Evolutionary conservation across 202 grass and related monocot genomes (phyloP).

Genomic region (Setaria italica): DNA sequence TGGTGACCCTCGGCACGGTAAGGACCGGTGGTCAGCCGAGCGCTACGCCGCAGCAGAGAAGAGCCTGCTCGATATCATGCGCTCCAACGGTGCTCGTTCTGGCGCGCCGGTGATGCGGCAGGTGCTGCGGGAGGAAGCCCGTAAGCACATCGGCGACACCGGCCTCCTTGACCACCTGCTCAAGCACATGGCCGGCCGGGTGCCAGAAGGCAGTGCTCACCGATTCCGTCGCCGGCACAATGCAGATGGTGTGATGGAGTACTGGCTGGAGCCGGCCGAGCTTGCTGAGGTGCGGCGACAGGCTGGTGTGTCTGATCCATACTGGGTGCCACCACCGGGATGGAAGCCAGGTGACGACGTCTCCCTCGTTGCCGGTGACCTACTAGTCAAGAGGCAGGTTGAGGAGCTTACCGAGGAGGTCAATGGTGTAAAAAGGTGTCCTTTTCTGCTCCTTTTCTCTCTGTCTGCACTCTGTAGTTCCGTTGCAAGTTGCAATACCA

Average conservation of each 20-base stretch:
- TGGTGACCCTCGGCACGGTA: conserved; percentile 55
- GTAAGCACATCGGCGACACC: conserved; percentile 86
- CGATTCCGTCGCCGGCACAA: conserved; percentile 81
- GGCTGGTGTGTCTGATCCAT: conserved; percentile 78
- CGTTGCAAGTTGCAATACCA: neutral
- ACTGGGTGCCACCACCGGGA: conserved; percentile 72
- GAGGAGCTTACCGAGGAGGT: conserved; percentile 63
- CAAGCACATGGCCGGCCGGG: conserved; percentile 83
- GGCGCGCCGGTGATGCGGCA: conserved; percentile 67
- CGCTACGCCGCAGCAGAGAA: conserved; percentile 71
- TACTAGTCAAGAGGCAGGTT: conserved; percentile 51
- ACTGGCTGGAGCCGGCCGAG: conserved; percentile 82
- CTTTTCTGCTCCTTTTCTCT: neutral
- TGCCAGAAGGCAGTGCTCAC: conserved; percentile 60
- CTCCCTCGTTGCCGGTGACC: conserved; percentile 48
- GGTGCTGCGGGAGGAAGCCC: conserved; percentile 70
- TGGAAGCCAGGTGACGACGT: conserved; percentile 76
- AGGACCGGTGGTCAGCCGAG: conserved; percentile 79
- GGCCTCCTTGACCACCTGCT: conserved; percentile 88
- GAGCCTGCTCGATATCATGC: conserved; percentile 83
- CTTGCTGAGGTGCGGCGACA: conserved; percentile 60
- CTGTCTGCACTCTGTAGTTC: neutral
- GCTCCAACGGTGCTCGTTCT: conserved; percentile 41
- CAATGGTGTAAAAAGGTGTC: conserved; percentile 61
- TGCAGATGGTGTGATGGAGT: conserved; percentile 86